A percentile compares a stretch with the other conserved stretches of the same genome.
phyloP scores from a whole-genome alignment of 345 rosid species.

The Populus alba region DNA sequence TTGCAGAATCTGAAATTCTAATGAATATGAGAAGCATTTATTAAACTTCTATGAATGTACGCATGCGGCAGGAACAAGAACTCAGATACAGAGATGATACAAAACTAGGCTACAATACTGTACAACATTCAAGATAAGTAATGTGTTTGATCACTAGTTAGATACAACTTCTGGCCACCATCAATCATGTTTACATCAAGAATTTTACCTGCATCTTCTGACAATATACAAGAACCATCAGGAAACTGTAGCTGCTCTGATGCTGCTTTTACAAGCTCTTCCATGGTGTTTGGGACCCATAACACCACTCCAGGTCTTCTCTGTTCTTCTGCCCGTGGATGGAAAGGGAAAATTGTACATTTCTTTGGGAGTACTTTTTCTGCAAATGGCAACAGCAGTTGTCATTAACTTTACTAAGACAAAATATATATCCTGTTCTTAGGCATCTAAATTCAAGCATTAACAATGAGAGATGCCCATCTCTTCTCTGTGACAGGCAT shows the following conservation, averaged over 20 bases:
- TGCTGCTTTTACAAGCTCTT: constrained; percentile 57
- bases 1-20: not conserved
- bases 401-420: not conserved
- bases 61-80: not conserved
- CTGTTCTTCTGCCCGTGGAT: constrained; percentile 48
- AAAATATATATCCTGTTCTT: not conserved
- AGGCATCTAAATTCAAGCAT: not conserved
- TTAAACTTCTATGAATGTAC: not conserved
- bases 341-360: constrained; percentile 76
- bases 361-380: constrained; percentile 43
- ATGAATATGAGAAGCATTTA: not conserved
- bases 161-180: constrained; percentile 68
- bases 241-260: constrained; percentile 44
- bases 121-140: not conserved
- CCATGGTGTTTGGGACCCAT: constrained; percentile 58
- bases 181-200: constrained; percentile 60
- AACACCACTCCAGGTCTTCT: constrained; percentile 62
- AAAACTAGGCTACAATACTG: not conserved
- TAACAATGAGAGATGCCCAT: too few relatives aligned
- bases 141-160: constrained; percentile 40
- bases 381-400: constrained; percentile 24
- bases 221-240: constrained; percentile 40
- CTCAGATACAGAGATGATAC: not conserved
- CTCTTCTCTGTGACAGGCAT: not conserved
- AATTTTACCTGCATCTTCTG: constrained; percentile 72